Evolutionary conservation across 495 filamentous ascomycete species (phyloP).

Genomic region (Xeromyces bisporus): DNA sequence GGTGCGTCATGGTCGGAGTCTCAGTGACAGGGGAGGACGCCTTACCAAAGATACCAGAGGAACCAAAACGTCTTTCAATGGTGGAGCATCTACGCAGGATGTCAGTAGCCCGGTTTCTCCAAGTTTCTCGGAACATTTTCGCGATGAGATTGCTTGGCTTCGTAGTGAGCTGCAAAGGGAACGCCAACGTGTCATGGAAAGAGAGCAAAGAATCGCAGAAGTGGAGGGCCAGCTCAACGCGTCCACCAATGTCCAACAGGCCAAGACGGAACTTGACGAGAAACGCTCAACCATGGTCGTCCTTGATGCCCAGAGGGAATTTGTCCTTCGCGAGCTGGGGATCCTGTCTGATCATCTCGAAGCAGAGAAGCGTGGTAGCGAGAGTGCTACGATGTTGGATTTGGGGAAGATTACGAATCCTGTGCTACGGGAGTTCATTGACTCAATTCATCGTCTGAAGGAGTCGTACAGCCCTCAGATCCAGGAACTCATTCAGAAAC

Average conservation of each 20-base stretch:
- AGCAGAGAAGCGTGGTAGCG: slow-evolving; percentile 46
- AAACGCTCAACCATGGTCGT: slow-evolving; percentile 95
- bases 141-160: slow-evolving; percentile 57
- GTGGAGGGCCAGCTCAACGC: slow-evolving; percentile 55
- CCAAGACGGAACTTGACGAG: slow-evolving; percentile 75
- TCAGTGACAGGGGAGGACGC: slow-evolving; percentile 49
- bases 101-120: slow-evolving; percentile 56
- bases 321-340: slow-evolving; percentile 82
- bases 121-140: slow-evolving; percentile 33
- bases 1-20: slow-evolving; percentile 83
- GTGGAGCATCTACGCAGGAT: slow-evolving; percentile 42
- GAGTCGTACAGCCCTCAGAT: slow-evolving; percentile 59
- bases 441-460: slow-evolving; percentile 73
- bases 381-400: slow-evolving; percentile 46
- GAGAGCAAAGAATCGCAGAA: slow-evolving; percentile 62
- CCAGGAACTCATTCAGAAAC: slow-evolving; percentile 67
- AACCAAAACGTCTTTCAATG: slow-evolving; percentile 58
- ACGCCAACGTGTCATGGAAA: slow-evolving; percentile 61
- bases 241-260: slow-evolving; percentile 63
- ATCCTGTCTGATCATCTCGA: slow-evolving; percentile 65
- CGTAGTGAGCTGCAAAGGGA: slow-evolving; percentile 66
- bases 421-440: slow-evolving; percentile 74
- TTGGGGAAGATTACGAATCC: slow-evolving; percentile 63
- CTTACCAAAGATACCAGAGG: slow-evolving; percentile 36
- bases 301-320: slow-evolving; percentile 84